Base-by-base conservation (phyloP, 169 alveolate species). In the Perkinsus chesapeaki region DNA sequence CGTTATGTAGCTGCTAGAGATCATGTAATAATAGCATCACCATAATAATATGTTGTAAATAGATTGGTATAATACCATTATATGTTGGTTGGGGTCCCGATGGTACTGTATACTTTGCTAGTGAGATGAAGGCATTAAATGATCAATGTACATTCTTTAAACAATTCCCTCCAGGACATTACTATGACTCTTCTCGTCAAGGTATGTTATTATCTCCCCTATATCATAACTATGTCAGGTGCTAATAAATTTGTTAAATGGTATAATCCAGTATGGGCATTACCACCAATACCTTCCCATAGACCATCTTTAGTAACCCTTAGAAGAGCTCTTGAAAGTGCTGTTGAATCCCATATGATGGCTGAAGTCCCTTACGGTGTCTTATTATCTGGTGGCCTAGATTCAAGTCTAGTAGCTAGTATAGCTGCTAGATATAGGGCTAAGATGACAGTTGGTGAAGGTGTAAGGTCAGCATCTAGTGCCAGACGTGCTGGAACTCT, bases 331-430 rank as follows among this genome's bases (percentile, higher is more conserved):
- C 39, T 82, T 34, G 92, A 82, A 19, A 37, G n/a, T 10, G 92
- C 92, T 34, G 92, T 82, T 23, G 92, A 82, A 39, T 34, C 36
- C 31, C 37, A 39, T 27, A 16, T 82, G 39, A 82, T 82, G 92
- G 92, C 97, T 90, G 99, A 98, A 92, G 98, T 96, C 37, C 99
- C 98, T n/a, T 97, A 96, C 91, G 99, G 98, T 34, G 94, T 96
- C 73, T 93, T 98, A 90, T 95, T 98, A 47, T 95, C 97, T 16
- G 99, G 99, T 23, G 98, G 99, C 34, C 92, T 97, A 39, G 98
- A 97, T 93, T 95, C 97, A 0, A 95, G 98, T 31, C 92, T 97
- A 23, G 96, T 97, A 39, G 98, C 98, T 3, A 94, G 97, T 23
- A 96, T 97, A 48, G 95, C 96, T 73, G 93, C 95, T n/a, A 94